Evolutionary conservation across 2,329 filamentous ascomycete species (phyloP).

Genomic region (Anthostomella pinea): DNA sequence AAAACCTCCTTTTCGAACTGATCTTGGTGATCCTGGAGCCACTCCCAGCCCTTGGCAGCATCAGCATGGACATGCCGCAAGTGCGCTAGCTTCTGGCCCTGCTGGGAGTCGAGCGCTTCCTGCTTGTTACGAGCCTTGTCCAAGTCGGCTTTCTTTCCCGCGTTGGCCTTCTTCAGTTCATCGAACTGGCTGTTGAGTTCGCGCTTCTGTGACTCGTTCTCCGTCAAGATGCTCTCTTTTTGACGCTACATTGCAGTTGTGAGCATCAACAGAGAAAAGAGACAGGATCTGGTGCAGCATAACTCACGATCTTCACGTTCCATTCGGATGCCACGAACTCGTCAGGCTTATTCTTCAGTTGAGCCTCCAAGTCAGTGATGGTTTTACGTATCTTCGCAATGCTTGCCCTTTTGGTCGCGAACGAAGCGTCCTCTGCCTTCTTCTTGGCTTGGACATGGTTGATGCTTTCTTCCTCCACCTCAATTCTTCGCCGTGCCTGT

Average conservation of each 20-base stretch:
- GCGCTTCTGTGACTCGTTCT: constrained; percentile 44
- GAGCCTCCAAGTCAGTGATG: constrained; percentile 62
- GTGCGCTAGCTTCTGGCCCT: constrained; percentile 69
- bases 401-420: constrained; percentile 43
- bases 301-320: constrained; percentile 69
- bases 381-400: constrained; percentile 44
- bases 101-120: constrained; percentile 64
- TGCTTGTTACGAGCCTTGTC: constrained; percentile 47
- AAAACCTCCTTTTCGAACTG: constrained; percentile 74
- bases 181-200: constrained; percentile 32
- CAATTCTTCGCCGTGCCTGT: constrained; percentile 33
- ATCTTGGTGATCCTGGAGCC: constrained; percentile 70
- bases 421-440: constrained; percentile 49
- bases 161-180: constrained; percentile 42
- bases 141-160: constrained; percentile 38
- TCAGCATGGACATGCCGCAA: constrained; percentile 62
- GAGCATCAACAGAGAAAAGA: not conserved
- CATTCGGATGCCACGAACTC: constrained; percentile 68
- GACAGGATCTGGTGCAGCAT: not conserved
- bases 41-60: constrained; percentile 70
- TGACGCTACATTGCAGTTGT: constrained; percentile 46
- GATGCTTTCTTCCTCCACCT: constrained; percentile 40
- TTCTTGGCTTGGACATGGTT: constrained; percentile 44
- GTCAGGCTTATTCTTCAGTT: constrained; percentile 58
- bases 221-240: constrained; percentile 55